Conservation (phyloP, 139 green algal genomes). For the Dunaliella sp. region DNA sequence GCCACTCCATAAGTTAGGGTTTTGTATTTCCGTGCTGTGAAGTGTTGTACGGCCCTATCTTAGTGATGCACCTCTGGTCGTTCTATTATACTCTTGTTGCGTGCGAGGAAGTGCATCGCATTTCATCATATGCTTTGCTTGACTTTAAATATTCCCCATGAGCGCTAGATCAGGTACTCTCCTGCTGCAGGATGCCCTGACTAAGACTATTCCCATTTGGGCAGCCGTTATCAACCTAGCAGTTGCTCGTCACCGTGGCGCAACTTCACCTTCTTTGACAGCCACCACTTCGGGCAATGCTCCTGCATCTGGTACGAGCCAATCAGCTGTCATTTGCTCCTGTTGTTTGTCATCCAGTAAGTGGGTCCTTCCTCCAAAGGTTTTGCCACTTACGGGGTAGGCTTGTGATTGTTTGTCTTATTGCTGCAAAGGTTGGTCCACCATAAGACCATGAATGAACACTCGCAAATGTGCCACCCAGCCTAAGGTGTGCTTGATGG, state of each 20-base stretch:
- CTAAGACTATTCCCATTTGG: slow-evolving; percentile 90
- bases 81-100: neutral
- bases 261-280: too few species aligned
- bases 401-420: too few species aligned
- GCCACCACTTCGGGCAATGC: too few species aligned
- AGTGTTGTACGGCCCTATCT: neutral
- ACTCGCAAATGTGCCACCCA: too few species aligned
- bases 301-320: too few species aligned
- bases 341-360: too few species aligned
- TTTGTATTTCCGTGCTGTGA: neutral
- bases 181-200: slow-evolving; percentile 90
- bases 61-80: neutral
- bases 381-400: too few species aligned
- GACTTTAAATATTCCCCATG: neutral
- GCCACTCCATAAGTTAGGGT: neutral
- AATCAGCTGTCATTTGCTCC: too few species aligned
- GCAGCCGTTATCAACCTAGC: slow-evolving; percentile 61
- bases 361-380: too few species aligned
- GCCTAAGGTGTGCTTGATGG: too few species aligned
- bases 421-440: too few species aligned
- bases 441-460: too few species aligned
- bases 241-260: slow-evolving; percentile 19
- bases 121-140: slow-evolving; percentile 5
- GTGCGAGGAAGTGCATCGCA: neutral
- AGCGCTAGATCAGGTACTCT: slow-evolving; percentile 2